Conservation (phyloP, 345 rosid genomes). For the Citrus glauca region DNA sequence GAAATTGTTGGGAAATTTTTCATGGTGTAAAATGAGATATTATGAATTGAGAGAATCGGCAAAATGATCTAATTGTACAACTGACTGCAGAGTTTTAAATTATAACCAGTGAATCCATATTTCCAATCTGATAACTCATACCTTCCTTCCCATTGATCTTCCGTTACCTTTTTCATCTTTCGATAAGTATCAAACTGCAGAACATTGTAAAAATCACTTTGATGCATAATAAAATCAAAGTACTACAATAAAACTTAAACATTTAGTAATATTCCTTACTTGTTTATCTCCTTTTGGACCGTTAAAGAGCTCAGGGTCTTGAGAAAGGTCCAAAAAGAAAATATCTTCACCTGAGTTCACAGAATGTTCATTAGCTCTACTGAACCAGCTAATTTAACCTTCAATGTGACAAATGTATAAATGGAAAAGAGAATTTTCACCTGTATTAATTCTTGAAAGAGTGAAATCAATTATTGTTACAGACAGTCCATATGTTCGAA, state of each 20-base stretch:
- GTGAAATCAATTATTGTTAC: slow-evolving; percentile 90
- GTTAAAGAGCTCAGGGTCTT: slow-evolving; percentile 84
- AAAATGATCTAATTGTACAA: neutral
- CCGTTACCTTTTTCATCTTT: slow-evolving; percentile 70
- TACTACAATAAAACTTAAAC: neutral
- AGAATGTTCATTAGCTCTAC: neutral
- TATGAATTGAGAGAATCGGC: neutral
- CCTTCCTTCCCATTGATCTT: slow-evolving; percentile 94
- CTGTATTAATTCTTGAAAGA: slow-evolving; percentile 86
- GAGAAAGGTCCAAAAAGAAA: slow-evolving; percentile 76
- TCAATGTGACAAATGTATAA: neutral
- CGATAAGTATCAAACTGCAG: slow-evolving; percentile 90
- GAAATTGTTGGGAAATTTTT: neutral
- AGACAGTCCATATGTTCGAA: slow-evolving; percentile 56
- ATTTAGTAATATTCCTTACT: slow-evolving; percentile 32
- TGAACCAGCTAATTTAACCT: slow-evolving; percentile 1
- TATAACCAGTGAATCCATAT: too few relatives aligned
- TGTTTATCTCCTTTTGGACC: slow-evolving; percentile 94
- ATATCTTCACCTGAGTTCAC: slow-evolving; percentile 62
- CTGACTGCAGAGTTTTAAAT: too few relatives aligned
- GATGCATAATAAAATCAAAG: neutral
- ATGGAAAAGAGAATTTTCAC: slow-evolving; percentile 30
- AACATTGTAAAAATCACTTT: slow-evolving; percentile 14
- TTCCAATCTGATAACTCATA: slow-evolving; percentile 14
- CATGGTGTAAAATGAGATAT: neutral